A percentile compares a stretch with the other conserved stretches of the same genome.
phyloP scores from a whole-genome alignment of 1,139 yeast genomes.

The Kodamaea alishanica region DNA sequence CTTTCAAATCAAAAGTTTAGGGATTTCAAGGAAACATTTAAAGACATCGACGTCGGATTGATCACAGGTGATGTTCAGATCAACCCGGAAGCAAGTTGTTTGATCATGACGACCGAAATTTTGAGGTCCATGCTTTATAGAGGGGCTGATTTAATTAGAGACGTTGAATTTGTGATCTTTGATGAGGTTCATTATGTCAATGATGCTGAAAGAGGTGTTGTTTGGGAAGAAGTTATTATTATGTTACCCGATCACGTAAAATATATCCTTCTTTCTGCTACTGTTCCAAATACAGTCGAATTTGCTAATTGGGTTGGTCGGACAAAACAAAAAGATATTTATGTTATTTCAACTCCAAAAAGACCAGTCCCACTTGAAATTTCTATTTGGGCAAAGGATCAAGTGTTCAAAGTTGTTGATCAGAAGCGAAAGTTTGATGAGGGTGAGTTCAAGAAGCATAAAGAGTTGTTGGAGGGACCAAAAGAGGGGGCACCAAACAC shows the following conservation, averaged over 20 bases:
- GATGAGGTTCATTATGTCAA: constrained; percentile 98
- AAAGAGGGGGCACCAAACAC: constrained; percentile 31
- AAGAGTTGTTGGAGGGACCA: constrained; percentile 44
- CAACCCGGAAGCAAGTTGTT: constrained; percentile 93
- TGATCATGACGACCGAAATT: constrained; percentile 97
- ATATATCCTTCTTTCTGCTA: constrained; percentile 84
- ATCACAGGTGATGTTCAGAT: constrained; percentile 98
- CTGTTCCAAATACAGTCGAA: constrained; percentile 96
- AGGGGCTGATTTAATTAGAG: constrained; percentile 94
- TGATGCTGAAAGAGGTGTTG: constrained; percentile 97
- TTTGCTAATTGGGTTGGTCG: constrained; percentile 99
- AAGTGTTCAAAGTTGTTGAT: constrained; percentile 69
- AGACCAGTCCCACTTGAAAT: constrained; percentile 95
- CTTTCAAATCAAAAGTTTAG: constrained; percentile 91
- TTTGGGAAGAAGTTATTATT: constrained; percentile 98
- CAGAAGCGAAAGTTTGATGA: constrained; percentile 67
- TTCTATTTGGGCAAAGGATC: constrained; percentile 72
- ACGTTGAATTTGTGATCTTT: constrained; percentile 94
- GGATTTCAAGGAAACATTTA: constrained; percentile 80
- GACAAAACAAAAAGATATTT: constrained; percentile 91
- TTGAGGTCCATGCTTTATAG: constrained; percentile 91
- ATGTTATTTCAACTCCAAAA: constrained; percentile 91
- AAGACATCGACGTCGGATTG: constrained; percentile 82
- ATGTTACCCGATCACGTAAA: constrained; percentile 95
- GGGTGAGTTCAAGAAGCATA: constrained; percentile 60